Conservation (phyloP, 768 basidiomycete species). For the Termitomyces bulborhizus region DNA sequence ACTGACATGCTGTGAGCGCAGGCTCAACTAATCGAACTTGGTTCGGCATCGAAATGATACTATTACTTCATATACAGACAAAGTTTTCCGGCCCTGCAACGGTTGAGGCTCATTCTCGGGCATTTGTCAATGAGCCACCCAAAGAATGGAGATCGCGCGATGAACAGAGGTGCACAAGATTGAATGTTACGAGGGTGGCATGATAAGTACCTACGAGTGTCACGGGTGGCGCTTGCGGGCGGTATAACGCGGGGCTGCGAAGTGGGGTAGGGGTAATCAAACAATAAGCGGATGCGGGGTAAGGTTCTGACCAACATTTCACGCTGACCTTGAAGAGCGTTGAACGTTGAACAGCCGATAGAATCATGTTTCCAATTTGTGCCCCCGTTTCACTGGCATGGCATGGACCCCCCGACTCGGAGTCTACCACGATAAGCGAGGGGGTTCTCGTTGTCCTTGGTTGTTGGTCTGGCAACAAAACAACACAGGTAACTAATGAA, state of each 20-base stretch:
- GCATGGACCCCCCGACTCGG: not conserved
- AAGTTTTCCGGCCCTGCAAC: not conserved
- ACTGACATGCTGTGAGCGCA: not conserved
- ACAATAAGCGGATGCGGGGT: constrained; percentile 5
- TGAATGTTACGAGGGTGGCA: not conserved
- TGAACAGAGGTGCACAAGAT: not conserved
- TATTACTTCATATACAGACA: not conserved
- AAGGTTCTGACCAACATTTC: not conserved
- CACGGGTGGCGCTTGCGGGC: not conserved
- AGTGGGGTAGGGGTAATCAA: not conserved
- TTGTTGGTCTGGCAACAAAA: not conserved
- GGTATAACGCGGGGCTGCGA: not conserved
- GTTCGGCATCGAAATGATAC: not conserved
- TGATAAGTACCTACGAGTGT: not conserved
- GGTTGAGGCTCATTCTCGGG: not conserved
- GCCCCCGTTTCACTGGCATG: not conserved
- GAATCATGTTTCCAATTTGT: not conserved
- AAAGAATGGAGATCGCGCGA: not conserved
- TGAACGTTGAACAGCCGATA: not conserved
- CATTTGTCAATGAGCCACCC: too few species aligned
- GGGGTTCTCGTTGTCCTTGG: not conserved
- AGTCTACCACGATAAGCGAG: not conserved
- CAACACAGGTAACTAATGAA: not conserved
- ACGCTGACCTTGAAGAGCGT: too few species aligned
- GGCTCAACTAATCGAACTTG: not conserved